Evolutionary conservation across 2,329 filamentous ascomycete species (phyloP), one percentile per base, ranked within the genome.

Genomic region (Torrubiellomyces zombiae): DNA sequence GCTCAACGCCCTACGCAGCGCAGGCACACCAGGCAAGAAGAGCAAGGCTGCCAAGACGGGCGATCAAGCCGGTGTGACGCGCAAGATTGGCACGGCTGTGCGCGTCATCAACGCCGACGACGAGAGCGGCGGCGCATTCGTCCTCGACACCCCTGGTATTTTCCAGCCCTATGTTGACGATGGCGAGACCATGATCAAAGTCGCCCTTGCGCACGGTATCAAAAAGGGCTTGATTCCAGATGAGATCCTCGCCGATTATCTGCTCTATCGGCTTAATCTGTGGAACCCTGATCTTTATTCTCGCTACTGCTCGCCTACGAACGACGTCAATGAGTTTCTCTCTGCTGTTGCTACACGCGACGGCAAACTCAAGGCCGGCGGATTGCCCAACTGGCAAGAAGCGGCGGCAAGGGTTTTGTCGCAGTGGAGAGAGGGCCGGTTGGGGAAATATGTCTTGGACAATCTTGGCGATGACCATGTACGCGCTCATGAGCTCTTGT

Each of bases 71-170:
- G 89, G 89, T 21, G 65, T 95, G 5, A 98, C 89, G 28, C 66
- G 89, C 32, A 91, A 83, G 47, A 68, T 98, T 20, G 69, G 72
- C 11, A 79, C 69, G 4, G 72, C 78, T 0, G 83, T 98, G 15
- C 86, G 89, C 41, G 76, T 98, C 34, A 42, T 67, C 27, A 38
- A 45, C 13, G 28, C 44, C 2, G 42, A 39, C 54, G 62, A 52
- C 33, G 53, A 38, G 32, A 60, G 58, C 14, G 58, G 65, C 21
- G 75, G 75, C 21, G 75, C 93, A 5, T 93, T 89, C 46, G 55
- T 95, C 21, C 58, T 92, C 23, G 89, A 98, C 51, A 94, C 86
- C 0, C 89, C 89, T 0, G 89, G 89, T 23, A 85, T 98, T 7
- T 98, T 95, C 49, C 70, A 94, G 30, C 89, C 89, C 0, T 93